These are phyloP conservation scores for Cynara cardunculus DNA, from an alignment of 129 eudicot genomes.

Conservation along the genomic window DNA sequence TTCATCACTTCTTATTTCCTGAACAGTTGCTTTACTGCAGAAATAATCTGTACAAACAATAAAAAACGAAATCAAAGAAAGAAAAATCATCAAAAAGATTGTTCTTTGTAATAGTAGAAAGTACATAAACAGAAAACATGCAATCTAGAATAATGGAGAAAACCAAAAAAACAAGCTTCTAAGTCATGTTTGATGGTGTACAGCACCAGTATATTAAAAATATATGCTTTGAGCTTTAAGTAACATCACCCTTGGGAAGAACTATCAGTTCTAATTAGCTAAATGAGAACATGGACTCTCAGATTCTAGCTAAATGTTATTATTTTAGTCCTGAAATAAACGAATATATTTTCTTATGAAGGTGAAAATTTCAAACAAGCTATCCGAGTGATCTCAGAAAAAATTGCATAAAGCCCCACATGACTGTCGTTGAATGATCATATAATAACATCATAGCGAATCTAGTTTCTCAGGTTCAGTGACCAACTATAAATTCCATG, in stretches of 20 bases:
- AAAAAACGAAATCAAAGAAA: background rate
- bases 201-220: too few relatives aligned
- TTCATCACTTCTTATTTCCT: constrained; percentile 36
- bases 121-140: background rate
- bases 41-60: constrained; percentile 28
- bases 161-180: background rate
- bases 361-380: background rate
- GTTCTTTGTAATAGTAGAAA: background rate
- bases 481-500: background rate
- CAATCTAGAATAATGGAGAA: background rate
- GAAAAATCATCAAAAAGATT: background rate
- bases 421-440: background rate
- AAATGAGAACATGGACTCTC: background rate
- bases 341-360: background rate
- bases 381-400: background rate
- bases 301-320: background rate
- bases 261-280: background rate
- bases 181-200: background rate
- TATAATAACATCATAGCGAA: background rate
- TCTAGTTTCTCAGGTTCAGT: background rate
- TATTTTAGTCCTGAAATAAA: background rate
- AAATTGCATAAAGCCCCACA: background rate
- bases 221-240: background rate
- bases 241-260: background rate
- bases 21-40: constrained; percentile 24